Conservation (phyloP, 2,329 filamentous ascomycete genomes). For the Ophiocordyceps robertsii region DNA sequence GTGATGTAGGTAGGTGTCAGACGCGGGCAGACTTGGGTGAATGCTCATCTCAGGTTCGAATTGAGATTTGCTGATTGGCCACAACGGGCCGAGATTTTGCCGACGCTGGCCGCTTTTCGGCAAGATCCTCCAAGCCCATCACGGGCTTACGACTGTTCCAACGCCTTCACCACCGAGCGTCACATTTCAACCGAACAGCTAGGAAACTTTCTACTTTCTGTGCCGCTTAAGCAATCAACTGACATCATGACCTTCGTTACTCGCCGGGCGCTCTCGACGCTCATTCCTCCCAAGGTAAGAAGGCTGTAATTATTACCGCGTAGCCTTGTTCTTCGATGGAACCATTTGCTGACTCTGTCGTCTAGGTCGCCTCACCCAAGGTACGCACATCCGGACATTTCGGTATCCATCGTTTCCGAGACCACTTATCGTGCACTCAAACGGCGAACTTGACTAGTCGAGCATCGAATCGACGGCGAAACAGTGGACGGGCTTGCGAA, state of each 20-base stretch:
- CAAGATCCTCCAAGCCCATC: slow-evolving; percentile 5
- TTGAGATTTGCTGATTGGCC: slow-evolving; percentile 25
- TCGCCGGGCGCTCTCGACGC: slow-evolving; percentile 87
- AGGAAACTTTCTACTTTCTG: slow-evolving; percentile 9
- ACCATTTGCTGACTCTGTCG: not conserved
- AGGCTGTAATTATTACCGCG: slow-evolving; percentile 9
- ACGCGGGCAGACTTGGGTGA: not conserved
- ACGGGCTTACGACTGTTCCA: not conserved
- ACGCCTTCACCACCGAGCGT: not conserved
- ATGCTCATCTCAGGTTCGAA: not conserved
- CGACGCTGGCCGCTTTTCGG: slow-evolving; percentile 37
- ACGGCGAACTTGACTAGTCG: not conserved
- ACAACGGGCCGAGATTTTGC: slow-evolving; percentile 27
- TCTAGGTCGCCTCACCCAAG: slow-evolving; percentile 67
- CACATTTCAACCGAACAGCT: not conserved
- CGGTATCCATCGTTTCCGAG: not conserved
- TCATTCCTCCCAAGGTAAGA: slow-evolving; percentile 95
- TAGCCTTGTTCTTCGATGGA: not conserved
- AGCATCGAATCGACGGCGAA: not conserved
- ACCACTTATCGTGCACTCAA: not conserved
- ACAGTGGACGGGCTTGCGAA: not conserved
- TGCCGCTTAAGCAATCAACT: slow-evolving; percentile 10
- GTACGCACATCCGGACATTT: slow-evolving; percentile 30
- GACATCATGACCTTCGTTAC: slow-evolving; percentile 84
- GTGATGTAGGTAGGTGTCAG: slow-evolving; percentile 1